Evolutionary conservation across 441 rosid species (phyloP).

Genomic region (Macaranga tanarius): DNA sequence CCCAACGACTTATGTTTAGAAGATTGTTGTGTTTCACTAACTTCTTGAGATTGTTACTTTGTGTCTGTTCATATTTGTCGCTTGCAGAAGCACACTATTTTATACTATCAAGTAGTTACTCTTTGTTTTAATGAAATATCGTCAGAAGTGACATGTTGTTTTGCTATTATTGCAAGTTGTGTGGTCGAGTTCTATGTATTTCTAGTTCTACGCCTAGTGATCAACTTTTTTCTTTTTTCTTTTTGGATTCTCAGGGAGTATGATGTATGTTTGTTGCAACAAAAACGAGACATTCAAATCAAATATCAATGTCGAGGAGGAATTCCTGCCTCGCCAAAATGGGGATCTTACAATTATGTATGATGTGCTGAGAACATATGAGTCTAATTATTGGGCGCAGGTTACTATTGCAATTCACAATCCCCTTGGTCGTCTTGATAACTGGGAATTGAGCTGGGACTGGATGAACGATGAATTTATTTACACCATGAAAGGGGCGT

Average conservation of each 20-base stretch:
- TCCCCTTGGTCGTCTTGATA: constrained; percentile 89
- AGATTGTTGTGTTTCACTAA: not conserved
- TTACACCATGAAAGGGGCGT: constrained; percentile 74
- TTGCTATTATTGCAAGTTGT: not conserved
- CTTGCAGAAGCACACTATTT: not conserved
- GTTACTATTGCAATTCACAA: constrained; percentile 70
- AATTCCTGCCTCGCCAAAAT: constrained; percentile 60
- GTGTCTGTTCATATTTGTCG: constrained; percentile 1
- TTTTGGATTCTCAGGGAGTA: constrained; percentile 39
- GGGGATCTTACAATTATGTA: constrained; percentile 93
- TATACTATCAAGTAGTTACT: not conserved
- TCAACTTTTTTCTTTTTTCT: not conserved
- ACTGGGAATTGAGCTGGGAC: constrained; percentile 80
- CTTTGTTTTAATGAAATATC: not conserved
- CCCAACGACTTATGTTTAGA: too few relatives aligned
- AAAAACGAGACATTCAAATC: constrained; percentile 43
- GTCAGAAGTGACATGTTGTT: not conserved
- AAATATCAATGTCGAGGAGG: constrained; percentile 39
- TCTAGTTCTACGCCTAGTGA: not conserved
- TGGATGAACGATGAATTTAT: constrained; percentile 92
- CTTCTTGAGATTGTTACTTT: not conserved
- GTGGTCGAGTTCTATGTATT: not conserved
- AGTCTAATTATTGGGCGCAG: constrained; percentile 66
- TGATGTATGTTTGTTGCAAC: constrained; percentile 71
- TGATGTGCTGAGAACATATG: constrained; percentile 68